Evolutionary conservation across 2,329 filamentous ascomycete genomes (phyloP).

Genomic region (Talaromyces rugulosus): DNA sequence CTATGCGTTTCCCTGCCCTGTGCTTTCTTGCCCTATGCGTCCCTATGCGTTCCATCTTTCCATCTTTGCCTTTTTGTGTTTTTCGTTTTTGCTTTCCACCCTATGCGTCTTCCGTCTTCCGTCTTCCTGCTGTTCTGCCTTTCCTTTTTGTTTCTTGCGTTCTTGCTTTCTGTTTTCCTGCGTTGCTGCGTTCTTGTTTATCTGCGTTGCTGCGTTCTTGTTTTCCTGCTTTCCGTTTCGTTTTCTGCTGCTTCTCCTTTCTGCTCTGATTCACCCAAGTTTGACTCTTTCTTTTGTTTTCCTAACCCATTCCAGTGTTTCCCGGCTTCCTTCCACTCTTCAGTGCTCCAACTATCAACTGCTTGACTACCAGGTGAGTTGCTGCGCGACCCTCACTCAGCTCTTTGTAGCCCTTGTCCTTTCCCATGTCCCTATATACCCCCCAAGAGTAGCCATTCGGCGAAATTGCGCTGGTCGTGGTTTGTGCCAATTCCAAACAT

Average conservation of each 20-base stretch:
- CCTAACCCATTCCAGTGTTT: not conserved
- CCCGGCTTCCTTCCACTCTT: not conserved
- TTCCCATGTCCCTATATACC: not conserved
- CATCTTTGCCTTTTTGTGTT: not conserved
- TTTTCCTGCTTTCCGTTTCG: not conserved
- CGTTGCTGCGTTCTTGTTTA: not conserved
- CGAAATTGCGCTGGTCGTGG: not conserved
- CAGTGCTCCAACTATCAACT: not conserved
- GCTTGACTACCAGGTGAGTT: not conserved
- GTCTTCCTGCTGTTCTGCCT: not conserved
- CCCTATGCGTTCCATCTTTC: not conserved
- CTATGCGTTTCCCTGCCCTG: not conserved
- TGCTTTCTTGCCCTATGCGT: not conserved
- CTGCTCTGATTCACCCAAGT: not conserved
- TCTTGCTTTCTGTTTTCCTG: not conserved
- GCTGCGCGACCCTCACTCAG: not conserved
- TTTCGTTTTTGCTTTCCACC: not conserved
- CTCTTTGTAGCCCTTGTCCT: not conserved
- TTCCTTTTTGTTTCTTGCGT: not conserved
- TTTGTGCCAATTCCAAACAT: not conserved
- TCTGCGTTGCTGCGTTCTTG: not conserved
- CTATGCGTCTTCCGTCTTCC: not conserved
- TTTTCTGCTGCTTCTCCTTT: not conserved
- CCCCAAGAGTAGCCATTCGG: not conserved
- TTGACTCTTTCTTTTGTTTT: not conserved